Base-by-base conservation (phyloP, 2,329 filamentous ascomycete genomes). In the Macrophomina tecta region DNA sequence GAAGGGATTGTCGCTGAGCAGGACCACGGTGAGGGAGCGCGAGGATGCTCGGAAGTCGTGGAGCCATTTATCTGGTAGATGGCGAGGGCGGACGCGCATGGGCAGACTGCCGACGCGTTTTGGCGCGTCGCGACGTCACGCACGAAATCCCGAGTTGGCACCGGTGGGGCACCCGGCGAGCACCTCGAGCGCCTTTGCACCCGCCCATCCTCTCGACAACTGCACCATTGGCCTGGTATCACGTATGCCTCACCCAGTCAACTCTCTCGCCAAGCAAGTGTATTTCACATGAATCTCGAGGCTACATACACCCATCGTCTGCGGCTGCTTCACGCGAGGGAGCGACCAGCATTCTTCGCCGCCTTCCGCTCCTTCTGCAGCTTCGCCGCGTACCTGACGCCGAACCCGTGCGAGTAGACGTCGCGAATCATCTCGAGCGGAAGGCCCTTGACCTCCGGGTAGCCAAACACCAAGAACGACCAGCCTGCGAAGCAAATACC, bases 401-500 rank as follows among this genome's bases (percentile, higher is more conserved):
- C 76, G 64, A 79, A 79, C 0, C 76, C 76, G 53, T 77, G 70
- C 28, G 73, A 68, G 52, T 79, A 80, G 1, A 79, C 73, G 48
- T 76, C 73, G 11, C 73, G 69, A 8, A 79, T 74, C 51, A 74
- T 73, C 68, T 80, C 77, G 6, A 79, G 70, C 4, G 76, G 76
- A 71, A 80, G 69, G n/a, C 79, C 76, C 60, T 77, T 77, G 4
- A 76, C 78, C 66, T 81, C 78, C 0, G 78, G 74, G 65, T 80
- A 81, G 68, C 74, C 77, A 74, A 78, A 75, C 34, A 79, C 76
- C 72, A 80, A 68, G 32, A 71, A 75, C 49, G 74, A 69, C 76
- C 78, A 80, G 0, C 78, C 79, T 16, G 80, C 70, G 7, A 79
- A 71, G 38, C 79, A 81, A 36, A 81, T 74, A 0, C 75, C 78